phyloP scores from a whole-genome alignment of 176 grass and related monocot species.

The Eleusine indica region DNA sequence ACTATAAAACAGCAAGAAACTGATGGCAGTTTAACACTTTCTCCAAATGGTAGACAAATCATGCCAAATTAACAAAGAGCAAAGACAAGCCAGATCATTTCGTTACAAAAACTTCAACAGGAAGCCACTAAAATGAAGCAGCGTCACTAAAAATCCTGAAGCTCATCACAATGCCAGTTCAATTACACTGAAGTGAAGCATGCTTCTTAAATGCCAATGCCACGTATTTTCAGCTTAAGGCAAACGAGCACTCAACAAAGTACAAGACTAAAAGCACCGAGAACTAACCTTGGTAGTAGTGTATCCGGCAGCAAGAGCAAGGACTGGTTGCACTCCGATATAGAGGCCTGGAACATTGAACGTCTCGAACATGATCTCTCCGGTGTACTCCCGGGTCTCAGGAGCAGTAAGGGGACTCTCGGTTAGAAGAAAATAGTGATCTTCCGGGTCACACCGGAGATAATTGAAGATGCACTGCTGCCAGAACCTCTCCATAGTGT shows the following conservation, averaged over 20 bases:
- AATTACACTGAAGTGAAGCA: background rate
- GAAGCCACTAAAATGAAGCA: background rate
- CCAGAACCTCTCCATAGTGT: conserved; percentile 99
- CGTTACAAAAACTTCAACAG: background rate
- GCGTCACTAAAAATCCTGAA: background rate
- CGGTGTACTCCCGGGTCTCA: conserved; percentile 86
- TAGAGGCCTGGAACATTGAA: conserved; percentile 97
- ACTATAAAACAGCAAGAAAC: background rate
- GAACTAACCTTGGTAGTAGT: conserved; percentile 87
- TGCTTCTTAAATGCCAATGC: background rate
- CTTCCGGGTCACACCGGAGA: conserved; percentile 86
- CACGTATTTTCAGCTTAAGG: background rate
- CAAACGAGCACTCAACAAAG: background rate
- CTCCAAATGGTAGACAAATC: background rate
- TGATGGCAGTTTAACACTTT: background rate
- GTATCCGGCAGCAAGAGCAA: conserved; percentile 94
- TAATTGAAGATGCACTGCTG: conserved; percentile 97
- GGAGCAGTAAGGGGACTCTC: conserved; percentile 92
- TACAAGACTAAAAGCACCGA: background rate
- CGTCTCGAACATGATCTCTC: conserved; percentile 99
- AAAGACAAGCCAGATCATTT: background rate
- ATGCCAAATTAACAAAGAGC: conserved; percentile 14
- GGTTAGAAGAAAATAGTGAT: conserved; percentile 95
- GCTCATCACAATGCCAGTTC: background rate
- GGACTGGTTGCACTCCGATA: conserved; percentile 88